Percentiles rank a stretch among this genome's conserved stretches.
These are phyloP conservation scores for Raphanus raphanistrum DNA, from an alignment of 345 rosid genomes.

Conservation along the genomic window DNA sequence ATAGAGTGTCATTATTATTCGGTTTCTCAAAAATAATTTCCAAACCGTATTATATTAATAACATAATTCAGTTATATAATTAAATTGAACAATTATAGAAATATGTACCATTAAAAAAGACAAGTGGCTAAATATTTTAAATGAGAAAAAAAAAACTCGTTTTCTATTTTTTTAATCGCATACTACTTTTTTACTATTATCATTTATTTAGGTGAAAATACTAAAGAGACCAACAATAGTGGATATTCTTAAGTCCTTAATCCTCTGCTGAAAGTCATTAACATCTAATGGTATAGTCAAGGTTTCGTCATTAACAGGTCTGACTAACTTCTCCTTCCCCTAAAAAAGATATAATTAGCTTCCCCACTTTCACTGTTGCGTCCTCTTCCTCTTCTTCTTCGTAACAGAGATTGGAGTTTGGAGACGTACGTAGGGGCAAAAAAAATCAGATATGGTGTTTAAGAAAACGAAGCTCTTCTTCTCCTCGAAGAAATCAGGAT, in stretches of 20 bases:
- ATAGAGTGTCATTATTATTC: background rate
- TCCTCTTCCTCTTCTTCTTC: slow-evolving; percentile 9
- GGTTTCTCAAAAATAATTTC: too few species aligned
- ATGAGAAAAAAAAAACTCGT: background rate
- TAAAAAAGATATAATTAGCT: background rate
- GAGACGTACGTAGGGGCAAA: too few species aligned
- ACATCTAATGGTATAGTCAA: background rate
- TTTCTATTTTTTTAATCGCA: background rate
- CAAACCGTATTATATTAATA: too few species aligned
- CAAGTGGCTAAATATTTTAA: background rate
- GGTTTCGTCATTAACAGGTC: background rate
- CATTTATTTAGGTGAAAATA: background rate
- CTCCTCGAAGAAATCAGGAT: slow-evolving; percentile 66
- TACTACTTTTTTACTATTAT: background rate
- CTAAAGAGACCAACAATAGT: background rate
- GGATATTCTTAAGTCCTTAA: background rate
- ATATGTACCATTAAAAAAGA: too few species aligned
- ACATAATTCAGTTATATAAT: too few species aligned
- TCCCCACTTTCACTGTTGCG: slow-evolving; percentile 8
- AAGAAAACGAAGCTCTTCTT: slow-evolving; percentile 68
- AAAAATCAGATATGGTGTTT: slow-evolving; percentile 59
- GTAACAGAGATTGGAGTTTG: background rate
- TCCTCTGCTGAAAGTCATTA: slow-evolving; percentile 8
- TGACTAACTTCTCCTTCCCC: background rate
- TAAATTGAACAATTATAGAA: background rate